A percentile compares a stretch with the other conserved stretches of the same genome.
Evolutionary conservation across 139 green algal species (phyloP).

Genomic region (Tetraselmis chui): DNA sequence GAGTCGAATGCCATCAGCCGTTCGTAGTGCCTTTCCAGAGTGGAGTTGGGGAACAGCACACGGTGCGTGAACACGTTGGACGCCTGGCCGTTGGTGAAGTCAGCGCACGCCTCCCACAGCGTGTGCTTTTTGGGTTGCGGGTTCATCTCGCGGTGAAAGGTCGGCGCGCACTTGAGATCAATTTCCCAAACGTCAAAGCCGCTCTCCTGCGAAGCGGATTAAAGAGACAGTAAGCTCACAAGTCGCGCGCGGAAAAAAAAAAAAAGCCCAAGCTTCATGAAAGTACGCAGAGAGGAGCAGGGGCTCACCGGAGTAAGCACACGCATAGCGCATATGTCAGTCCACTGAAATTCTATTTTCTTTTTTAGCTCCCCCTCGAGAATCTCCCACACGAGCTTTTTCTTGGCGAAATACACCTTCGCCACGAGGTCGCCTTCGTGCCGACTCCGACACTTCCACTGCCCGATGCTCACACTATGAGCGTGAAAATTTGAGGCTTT

Average conservation of each 20-base stretch:
- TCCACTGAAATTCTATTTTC: conserved; percentile 35
- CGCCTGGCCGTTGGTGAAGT: conserved; percentile 10
- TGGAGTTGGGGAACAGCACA: neutral
- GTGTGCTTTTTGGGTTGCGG: conserved; percentile 15
- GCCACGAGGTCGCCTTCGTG: conserved; percentile 36
- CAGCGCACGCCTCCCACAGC: conserved; percentile 5
- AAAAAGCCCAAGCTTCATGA: no score
- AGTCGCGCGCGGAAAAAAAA: no score
- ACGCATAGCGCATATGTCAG: conserved; percentile 19
- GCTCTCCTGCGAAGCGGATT: neutral
- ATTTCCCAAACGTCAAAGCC: neutral
- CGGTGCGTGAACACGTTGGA: neutral
- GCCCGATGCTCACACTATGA: conserved; percentile 24
- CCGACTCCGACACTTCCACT: conserved; percentile 10
- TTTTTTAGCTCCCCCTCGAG: conserved; percentile 30
- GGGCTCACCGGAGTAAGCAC: neutral
- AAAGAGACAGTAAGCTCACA: no score
- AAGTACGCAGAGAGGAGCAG: neutral
- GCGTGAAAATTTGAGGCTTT: conserved; percentile 37
- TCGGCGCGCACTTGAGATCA: neutral
- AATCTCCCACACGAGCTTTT: conserved; percentile 39
- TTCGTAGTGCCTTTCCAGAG: conserved; percentile 6
- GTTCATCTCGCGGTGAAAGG: conserved; percentile 7
- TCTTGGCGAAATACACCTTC: conserved; percentile 41
- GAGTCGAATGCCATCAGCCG: conserved; percentile 6